Percentiles rank a stretch among this genome's conserved stretches.
phyloP scores from a whole-genome alignment of 1,284 basidiomycete species.

The Golubevia pallescens region DNA sequence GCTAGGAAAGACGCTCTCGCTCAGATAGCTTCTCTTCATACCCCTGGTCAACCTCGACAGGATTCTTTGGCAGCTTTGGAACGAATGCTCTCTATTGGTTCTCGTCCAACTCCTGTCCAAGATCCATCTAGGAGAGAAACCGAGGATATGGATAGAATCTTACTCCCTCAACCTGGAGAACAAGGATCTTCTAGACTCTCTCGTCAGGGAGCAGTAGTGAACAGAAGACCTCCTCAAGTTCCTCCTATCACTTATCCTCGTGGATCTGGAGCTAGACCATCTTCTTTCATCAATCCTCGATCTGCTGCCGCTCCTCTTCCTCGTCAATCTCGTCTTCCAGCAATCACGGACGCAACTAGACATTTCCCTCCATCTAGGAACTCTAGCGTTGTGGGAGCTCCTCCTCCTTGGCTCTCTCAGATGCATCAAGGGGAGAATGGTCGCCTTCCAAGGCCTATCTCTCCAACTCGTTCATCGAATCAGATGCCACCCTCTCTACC shows the following conservation, averaged over 20 bases:
- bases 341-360: slow-evolving; percentile 44
- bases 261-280: slow-evolving; percentile 13
- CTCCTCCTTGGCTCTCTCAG: slow-evolving; percentile 29
- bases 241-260: neutral
- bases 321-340: slow-evolving; percentile 27
- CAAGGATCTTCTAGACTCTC: neutral
- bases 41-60: slow-evolving; percentile 14
- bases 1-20: slow-evolving; percentile 27
- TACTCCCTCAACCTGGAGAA: neutral
- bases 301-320: slow-evolving; percentile 41
- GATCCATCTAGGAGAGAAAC: neutral
- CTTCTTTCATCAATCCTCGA: slow-evolving; percentile 31
- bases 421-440: slow-evolving; percentile 25
- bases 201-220: neutral
- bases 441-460: slow-evolving; percentile 21
- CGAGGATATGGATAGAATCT: neutral
- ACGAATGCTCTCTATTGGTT: slow-evolving; percentile 14
- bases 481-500: neutral
- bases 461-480: slow-evolving; percentile 8
- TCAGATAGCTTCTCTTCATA: slow-evolving; percentile 29
- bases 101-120: no score
- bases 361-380: slow-evolving; percentile 41
- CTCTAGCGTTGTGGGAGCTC: slow-evolving; percentile 11
- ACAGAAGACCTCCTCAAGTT: neutral
- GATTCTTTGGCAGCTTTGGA: slow-evolving; percentile 34